A percentile compares a stretch with the other conserved stretches of the same genome.
Conservation (phyloP, 2,329 filamentous ascomycete genomes). For the Fusarium sp. region DNA sequence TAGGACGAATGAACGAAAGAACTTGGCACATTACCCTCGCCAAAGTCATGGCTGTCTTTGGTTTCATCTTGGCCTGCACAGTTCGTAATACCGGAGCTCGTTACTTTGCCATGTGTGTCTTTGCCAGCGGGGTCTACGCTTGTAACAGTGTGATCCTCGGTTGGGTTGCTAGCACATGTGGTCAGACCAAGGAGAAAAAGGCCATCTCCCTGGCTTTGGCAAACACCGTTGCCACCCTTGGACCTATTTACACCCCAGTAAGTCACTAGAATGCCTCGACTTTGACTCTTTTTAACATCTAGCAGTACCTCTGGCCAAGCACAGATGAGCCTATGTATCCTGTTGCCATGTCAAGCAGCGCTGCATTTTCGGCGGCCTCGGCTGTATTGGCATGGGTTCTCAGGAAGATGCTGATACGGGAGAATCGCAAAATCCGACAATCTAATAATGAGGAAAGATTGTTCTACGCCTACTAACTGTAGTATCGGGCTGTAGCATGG, state of each 20-base stretch:
- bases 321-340: slow-evolving; percentile 27
- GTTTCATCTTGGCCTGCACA: slow-evolving; percentile 44
- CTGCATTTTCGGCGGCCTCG: slow-evolving; percentile 53
- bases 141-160: slow-evolving; percentile 62
- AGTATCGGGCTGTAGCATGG: background rate
- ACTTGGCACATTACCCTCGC: slow-evolving; percentile 62
- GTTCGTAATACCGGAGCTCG: slow-evolving; percentile 43
- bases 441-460: slow-evolving; percentile 45
- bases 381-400: slow-evolving; percentile 57
- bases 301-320: slow-evolving; percentile 39
- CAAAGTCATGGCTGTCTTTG: slow-evolving; percentile 56
- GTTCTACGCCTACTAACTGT: slow-evolving; percentile 51
- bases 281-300: background rate
- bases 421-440: slow-evolving; percentile 54
- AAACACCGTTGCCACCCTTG: slow-evolving; percentile 41
- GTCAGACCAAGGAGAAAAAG: slow-evolving; percentile 64
- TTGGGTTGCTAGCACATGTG: slow-evolving; percentile 59
- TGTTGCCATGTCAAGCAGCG: slow-evolving; percentile 38
- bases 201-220: slow-evolving; percentile 58
- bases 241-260: slow-evolving; percentile 43
- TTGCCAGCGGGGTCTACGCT: slow-evolving; percentile 56
- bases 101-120: slow-evolving; percentile 55
- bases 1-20: slow-evolving; percentile 57
- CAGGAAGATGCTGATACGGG: slow-evolving; percentile 52
- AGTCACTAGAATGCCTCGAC: slow-evolving; percentile 7